Conservation (phyloP, 768 basidiomycete genomes). For the Suillus subaureus region DNA sequence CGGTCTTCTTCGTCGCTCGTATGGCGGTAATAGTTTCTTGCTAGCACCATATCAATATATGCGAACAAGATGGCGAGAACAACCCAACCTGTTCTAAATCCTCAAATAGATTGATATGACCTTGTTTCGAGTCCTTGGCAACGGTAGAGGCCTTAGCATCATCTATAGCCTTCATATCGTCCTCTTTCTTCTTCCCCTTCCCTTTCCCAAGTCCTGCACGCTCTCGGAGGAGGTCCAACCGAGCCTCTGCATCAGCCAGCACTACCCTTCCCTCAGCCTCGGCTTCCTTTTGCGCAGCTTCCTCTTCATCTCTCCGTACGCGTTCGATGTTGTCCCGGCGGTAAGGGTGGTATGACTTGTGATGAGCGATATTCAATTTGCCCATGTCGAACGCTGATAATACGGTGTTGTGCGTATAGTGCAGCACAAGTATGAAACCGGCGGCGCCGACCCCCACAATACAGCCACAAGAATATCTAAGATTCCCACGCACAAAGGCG, state of each 20-base stretch:
- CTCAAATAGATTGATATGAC: slow-evolving; percentile 85
- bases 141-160: slow-evolving; percentile 28
- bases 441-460: too few relatives aligned
- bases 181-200: slow-evolving; percentile 43
- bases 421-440: too few relatives aligned
- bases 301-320: slow-evolving; percentile 81
- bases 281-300: slow-evolving; percentile 64
- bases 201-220: slow-evolving; percentile 50
- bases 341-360: slow-evolving; percentile 91
- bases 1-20: slow-evolving; percentile 50
- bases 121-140: slow-evolving; percentile 43
- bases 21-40: slow-evolving; percentile 48
- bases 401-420: slow-evolving; percentile 28
- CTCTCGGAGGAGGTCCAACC: slow-evolving; percentile 64
- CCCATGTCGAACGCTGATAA: slow-evolving; percentile 51
- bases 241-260: slow-evolving; percentile 82
- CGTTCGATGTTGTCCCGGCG: slow-evolving; percentile 82
- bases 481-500: too few relatives aligned
- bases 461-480: too few relatives aligned
- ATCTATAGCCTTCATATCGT: slow-evolving; percentile 25
- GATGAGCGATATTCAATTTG: slow-evolving; percentile 87
- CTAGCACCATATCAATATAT: slow-evolving; percentile 27
- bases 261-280: slow-evolving; percentile 72
- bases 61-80: slow-evolving; percentile 3
- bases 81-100: slow-evolving; percentile 70